Conservation (phyloP, 2,329 filamentous ascomycete genomes). For the Sporothrix inflata region DNA sequence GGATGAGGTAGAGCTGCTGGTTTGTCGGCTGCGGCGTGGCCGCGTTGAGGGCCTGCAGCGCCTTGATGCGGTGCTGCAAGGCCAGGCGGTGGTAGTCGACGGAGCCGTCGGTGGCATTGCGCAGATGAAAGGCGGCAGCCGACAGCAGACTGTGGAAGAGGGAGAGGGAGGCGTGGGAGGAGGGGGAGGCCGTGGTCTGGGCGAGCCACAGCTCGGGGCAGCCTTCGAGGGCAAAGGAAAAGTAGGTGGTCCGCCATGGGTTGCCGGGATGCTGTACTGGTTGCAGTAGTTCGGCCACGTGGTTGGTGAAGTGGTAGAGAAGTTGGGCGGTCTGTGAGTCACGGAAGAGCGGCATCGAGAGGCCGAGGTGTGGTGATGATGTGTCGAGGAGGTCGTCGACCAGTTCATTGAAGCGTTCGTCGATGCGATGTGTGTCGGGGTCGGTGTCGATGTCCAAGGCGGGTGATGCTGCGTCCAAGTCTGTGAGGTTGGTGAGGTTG, state of each 20-base stretch:
- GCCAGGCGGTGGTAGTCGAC: conserved; percentile 19
- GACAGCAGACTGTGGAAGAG: conserved; percentile 26
- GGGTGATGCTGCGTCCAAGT: not conserved
- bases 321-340: conserved; percentile 23
- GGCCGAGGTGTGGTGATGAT: not conserved
- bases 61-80: conserved; percentile 13
- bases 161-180: not conserved
- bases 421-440: not conserved
- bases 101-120: conserved; percentile 20
- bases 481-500: too few relatives aligned
- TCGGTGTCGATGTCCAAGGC: not conserved
- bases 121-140: conserved; percentile 28
- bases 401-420: not conserved
- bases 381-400: not conserved
- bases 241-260: conserved; percentile 27
- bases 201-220: not conserved
- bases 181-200: not conserved
- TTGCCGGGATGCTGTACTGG: conserved; percentile 27
- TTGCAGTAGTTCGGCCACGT: conserved; percentile 28
- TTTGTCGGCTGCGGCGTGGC: not conserved
- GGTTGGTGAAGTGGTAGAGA: conserved; percentile 26
- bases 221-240: conserved; percentile 11
- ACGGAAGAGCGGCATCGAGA: not conserved
- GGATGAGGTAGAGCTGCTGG: conserved; percentile 18
- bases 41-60: conserved; percentile 13